phyloP scores from a whole-genome alignment of 306 rosid species.

The Biancaea sappan region DNA sequence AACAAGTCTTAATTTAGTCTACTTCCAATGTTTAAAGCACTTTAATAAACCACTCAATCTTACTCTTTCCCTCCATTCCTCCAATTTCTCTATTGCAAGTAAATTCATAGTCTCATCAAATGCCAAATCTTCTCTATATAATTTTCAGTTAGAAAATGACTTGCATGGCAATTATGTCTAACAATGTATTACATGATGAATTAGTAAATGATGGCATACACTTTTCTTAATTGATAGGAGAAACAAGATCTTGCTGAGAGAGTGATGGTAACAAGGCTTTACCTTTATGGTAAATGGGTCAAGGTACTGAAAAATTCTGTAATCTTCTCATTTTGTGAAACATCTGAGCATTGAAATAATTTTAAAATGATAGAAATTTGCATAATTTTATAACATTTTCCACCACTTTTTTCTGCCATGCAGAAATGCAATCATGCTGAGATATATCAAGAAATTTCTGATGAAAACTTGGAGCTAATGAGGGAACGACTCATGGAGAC shows the following conservation, averaged over 20 bases:
- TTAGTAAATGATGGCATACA: not conserved
- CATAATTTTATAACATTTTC: not conserved
- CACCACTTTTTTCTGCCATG: conserved; percentile 17
- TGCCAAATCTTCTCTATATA: not conserved
- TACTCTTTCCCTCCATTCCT: not conserved
- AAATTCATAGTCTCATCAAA: not conserved
- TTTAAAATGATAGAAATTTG: not conserved
- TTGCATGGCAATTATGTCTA: not conserved
- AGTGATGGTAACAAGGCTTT: conserved; percentile 94
- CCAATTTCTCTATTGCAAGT: not conserved
- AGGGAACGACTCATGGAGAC: conserved; percentile 91
- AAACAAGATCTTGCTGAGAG: conserved; percentile 92
- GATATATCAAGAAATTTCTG: conserved; percentile 81
- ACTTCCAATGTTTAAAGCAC: not conserved
- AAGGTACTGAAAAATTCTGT: conserved; percentile 79
- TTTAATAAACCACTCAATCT: not conserved
- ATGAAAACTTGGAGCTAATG: conserved; percentile 89
- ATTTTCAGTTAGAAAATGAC: conserved; percentile 9
- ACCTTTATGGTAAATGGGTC: conserved; percentile 90
- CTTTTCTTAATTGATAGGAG: conserved; percentile 55
- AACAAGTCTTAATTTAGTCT: no score
- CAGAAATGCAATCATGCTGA: conserved; percentile 97
- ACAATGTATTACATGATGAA: not conserved
- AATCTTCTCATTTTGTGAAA: no score
- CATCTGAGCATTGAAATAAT: not conserved